These are phyloP conservation scores for Melocanna baccifera DNA, from an alignment of 176 grass and related monocot species.

Conservation along the genomic window DNA sequence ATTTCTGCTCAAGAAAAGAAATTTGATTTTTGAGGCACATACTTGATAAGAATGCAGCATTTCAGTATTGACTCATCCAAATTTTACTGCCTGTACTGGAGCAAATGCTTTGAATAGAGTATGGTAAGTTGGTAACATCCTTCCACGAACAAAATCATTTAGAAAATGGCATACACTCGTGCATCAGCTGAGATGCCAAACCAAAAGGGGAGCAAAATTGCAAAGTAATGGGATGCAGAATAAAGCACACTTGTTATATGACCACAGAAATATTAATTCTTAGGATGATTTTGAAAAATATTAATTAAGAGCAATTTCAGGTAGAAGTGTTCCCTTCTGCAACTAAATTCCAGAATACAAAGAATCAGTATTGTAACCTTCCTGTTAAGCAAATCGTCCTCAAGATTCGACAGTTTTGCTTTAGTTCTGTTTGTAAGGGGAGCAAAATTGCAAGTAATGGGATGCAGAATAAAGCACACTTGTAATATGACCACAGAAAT, in stretches of 20 bases:
- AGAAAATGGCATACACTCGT: background rate
- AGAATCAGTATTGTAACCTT: constrained; percentile 52
- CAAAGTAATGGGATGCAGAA: background rate
- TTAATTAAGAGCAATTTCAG: constrained; percentile 13
- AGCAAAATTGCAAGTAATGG: constrained; percentile 9
- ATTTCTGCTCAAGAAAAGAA: constrained; percentile 61
- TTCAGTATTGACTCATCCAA: background rate
- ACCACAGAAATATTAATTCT: background rate
- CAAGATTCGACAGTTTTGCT: constrained; percentile 57
- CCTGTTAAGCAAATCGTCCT: constrained; percentile 80
- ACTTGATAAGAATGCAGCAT: constrained; percentile 7
- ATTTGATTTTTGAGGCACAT: constrained; percentile 8
- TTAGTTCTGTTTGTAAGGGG: constrained; percentile 68
- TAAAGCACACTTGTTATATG: constrained; percentile 3
- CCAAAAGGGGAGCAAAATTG: constrained; percentile 18
- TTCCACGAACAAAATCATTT: background rate
- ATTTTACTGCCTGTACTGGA: background rate
- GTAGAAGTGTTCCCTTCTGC: background rate
- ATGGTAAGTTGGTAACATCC: background rate
- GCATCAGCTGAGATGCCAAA: constrained; percentile 20
- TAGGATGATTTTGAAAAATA: constrained; percentile 11
- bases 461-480: background rate
- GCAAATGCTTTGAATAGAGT: background rate
- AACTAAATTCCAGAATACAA: constrained; percentile 23
- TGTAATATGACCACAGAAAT: constrained; percentile 1